Conservation (phyloP, 805 yeast genomes). For the Cyberlindnera americana region DNA sequence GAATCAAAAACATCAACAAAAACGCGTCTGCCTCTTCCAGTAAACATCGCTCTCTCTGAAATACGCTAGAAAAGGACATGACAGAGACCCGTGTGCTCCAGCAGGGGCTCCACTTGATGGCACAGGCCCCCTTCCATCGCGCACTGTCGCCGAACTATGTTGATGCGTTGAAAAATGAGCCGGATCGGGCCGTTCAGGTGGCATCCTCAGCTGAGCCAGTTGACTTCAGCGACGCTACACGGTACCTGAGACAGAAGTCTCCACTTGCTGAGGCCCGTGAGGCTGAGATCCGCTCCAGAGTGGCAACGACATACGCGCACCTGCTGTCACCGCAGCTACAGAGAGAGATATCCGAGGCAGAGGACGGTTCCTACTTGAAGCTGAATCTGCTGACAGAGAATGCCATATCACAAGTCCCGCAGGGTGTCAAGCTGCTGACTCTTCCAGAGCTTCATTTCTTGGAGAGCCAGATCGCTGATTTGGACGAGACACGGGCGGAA, state of each 20-base stretch:
- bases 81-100: slow-evolving; percentile 8
- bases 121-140: slow-evolving; percentile 21
- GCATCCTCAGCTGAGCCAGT: slow-evolving; percentile 2
- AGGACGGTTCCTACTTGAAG: slow-evolving; percentile 16
- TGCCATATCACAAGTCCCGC: slow-evolving; percentile 17
- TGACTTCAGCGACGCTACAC: slow-evolving; percentile 16
- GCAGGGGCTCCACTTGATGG: slow-evolving; percentile 17
- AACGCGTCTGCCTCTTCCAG: neutral
- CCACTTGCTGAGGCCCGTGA: slow-evolving; percentile 6
- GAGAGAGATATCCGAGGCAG: slow-evolving; percentile 14
- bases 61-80: too few species aligned
- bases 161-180: slow-evolving; percentile 3
- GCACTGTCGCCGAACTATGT: slow-evolving; percentile 14
- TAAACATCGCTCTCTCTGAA: too few species aligned
- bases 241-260: slow-evolving; percentile 8
- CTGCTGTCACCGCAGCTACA: slow-evolving; percentile 14
- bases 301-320: slow-evolving; percentile 3
- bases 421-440: slow-evolving; percentile 11
- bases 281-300: slow-evolving; percentile 7
- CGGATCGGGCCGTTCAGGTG: slow-evolving; percentile 6
- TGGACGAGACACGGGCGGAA: slow-evolving; percentile 16
- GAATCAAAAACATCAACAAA: neutral
- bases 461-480: slow-evolving; percentile 7
- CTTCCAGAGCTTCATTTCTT: slow-evolving; percentile 15
- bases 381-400: slow-evolving; percentile 22